phyloP scores from a whole-genome alignment of 768 basidiomycete species.

The Postia placenta region DNA sequence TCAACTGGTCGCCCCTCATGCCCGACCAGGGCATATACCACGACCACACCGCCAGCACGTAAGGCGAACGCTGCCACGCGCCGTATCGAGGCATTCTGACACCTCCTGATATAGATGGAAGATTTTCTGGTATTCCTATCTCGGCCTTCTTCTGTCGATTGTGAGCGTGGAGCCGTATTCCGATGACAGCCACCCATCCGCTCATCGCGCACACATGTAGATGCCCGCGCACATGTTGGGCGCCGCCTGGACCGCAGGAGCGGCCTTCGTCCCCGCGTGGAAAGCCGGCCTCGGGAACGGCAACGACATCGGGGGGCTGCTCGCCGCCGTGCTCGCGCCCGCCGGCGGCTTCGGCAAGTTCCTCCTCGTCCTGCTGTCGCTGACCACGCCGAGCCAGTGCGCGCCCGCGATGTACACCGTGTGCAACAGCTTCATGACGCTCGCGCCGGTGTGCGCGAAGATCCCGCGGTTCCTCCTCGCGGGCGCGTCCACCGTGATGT shows the following conservation, averaged over 20 bases:
- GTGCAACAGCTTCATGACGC: conserved; percentile 39
- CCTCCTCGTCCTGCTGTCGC: conserved; percentile 38
- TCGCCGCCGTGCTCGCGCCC: conserved; percentile 33
- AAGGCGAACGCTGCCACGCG: not conserved
- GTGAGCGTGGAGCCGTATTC: conserved; percentile 27
- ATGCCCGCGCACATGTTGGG: conserved; percentile 38
- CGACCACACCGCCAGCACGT: conserved; percentile 20
- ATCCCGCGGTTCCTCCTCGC: conserved; percentile 43
- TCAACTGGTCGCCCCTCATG: conserved; percentile 36
- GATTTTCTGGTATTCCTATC: conserved; percentile 39
- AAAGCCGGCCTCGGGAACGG: conserved; percentile 31
- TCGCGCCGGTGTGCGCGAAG: conserved; percentile 25
- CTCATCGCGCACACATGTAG: too few relatives aligned
- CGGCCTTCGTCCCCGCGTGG: conserved; percentile 34
- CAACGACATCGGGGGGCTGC: conserved; percentile 39
- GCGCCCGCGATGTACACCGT: conserved; percentile 56
- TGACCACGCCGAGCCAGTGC: conserved; percentile 47
- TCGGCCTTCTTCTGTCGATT: conserved; percentile 37
- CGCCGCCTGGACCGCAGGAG: conserved; percentile 38
- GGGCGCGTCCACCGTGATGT: conserved; percentile 40
- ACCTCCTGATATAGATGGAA: conserved; percentile 14
- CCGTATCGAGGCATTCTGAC: not conserved
- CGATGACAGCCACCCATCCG: not conserved
- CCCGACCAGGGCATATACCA: conserved; percentile 49
- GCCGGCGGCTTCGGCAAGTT: conserved; percentile 38